Base-by-base conservation (phyloP, 139 green algal genomes). In the Marvania coccoides region DNA sequence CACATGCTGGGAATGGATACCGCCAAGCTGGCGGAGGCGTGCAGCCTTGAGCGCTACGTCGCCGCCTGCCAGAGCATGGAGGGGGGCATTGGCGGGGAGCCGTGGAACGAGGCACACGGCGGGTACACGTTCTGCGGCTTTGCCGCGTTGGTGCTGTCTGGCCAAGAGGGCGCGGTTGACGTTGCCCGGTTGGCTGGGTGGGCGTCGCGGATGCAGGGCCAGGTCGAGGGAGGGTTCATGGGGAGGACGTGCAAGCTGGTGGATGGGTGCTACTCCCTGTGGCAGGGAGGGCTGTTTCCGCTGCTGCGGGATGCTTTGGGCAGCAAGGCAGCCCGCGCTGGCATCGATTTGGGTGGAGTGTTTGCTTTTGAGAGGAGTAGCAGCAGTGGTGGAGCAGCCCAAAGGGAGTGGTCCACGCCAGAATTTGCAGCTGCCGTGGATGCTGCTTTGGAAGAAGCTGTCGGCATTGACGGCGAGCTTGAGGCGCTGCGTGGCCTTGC, bases 191-290 rank as follows among this genome's bases (percentile, higher is more conserved):
- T 96, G 54, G 55, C 83, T 69, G 72, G 72, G 45, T 98, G 92
- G 92, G 75, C 80, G 5, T 80, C 66, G 15, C 36, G 64, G 14
- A 24, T 75, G 64, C 88, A 98, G 80, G 89, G 87, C 47, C 35
- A 53, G 3, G 59, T 91, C 26, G 94, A 97, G 71, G 94, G 94
- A 6, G 94, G 94, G 7, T 99, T 97, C 75, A 93, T 87, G 63
- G 95, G 95, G 2, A 83, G 95, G 36, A 99, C 93, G n/a, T 93
- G 97, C 81, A 99, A 99, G 81, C 85, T 99, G 36, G 93, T 96
- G 47, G 95, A 99, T 63, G 91, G 91, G 31, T 99, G 95, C 78
- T 99, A 99, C 85, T 92, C 80, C 45, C 93, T 86, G 48, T 97
- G 91, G 91, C 93, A 98, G 83, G 94, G 92, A 0, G 85, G 69